Evolutionary conservation across 306 rosid species (phyloP).

Genomic region (Prunus davidiana): DNA sequence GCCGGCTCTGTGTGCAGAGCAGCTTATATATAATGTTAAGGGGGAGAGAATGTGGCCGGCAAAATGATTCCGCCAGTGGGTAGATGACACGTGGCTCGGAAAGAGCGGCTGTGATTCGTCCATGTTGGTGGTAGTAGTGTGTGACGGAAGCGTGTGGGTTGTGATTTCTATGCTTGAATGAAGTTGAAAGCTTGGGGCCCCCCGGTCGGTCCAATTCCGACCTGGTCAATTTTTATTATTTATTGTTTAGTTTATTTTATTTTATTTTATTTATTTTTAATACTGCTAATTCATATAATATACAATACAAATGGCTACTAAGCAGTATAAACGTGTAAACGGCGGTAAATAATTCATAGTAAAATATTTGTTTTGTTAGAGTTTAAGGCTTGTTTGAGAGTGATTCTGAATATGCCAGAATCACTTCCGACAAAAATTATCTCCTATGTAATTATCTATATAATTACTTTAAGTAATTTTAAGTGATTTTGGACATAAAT

Average conservation of each 20-base stretch:
- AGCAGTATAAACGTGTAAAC: too few species aligned
- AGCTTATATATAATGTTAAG: slow-evolving; percentile 10
- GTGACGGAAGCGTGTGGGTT: slow-evolving; percentile 27
- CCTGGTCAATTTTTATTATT: background rate
- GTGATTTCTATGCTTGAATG: slow-evolving; percentile 14
- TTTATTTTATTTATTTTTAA: background rate
- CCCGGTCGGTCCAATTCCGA: slow-evolving; percentile 7
- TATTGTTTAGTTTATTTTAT: background rate
- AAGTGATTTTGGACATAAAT: too few species aligned
- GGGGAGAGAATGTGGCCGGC: slow-evolving; percentile 17
- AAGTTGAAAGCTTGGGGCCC: slow-evolving; percentile 14
- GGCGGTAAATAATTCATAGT: too few species aligned
- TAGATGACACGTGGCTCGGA: slow-evolving; percentile 4
- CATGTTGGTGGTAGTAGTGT: slow-evolving; percentile 14
- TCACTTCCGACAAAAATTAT: rapidly evolving
- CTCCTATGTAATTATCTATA: rapidly evolving
- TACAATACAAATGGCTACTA: too few species aligned
- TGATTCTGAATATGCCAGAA: rapidly evolving
- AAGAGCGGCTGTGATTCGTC: slow-evolving; percentile 31
- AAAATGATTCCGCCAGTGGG: slow-evolving; percentile 3
- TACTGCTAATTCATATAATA: background rate
- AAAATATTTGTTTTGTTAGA: too few species aligned
- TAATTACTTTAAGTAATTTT: too few species aligned
- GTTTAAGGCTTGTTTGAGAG: too few species aligned
- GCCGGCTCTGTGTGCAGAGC: background rate